Base-by-base conservation (phyloP, 331 rosid genomes). In the Spiraea crenata region DNA sequence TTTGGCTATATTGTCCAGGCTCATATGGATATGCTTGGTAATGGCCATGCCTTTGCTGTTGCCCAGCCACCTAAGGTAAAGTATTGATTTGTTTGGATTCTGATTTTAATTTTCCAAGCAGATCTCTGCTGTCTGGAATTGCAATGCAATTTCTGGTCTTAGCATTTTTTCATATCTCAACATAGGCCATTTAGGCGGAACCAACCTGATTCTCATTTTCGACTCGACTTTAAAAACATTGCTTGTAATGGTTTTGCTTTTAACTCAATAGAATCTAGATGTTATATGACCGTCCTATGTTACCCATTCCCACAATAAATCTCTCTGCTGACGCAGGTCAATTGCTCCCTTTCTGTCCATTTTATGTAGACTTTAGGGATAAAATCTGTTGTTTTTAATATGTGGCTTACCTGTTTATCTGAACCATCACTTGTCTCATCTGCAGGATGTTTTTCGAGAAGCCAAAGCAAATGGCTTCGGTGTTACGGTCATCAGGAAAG, bases 41-140 rank as follows among this genome's bases (percentile, higher is more conserved):
- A 82, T 62, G 99, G 99, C 67, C 77, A 77, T 7, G 91, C 95
- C 38, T 91, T 93, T 65, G 92, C 87, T 73, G 88, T 91, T 69
- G 88, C 99, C n/a, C 95, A 71, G 17, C 92, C 79, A 16, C 99
- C 99, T 31, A 93, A 89, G 95, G 97, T 91, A 82, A 54, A 51
- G 16, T 47, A 40, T 56, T 75, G 15, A 47, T 51, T 63, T 44
- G 45, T 61, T 51, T 44, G 59, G 25, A 55, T 40, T 16, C 46
- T 51, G 52, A n/a, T 48, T 25, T 37, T 60, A 62, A 57, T 37
- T 48, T 56, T 71, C 72, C 67, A 19, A 48, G 69, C 52, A 57
- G 61, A 46, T 70, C 54, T 44, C 64, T 41, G 34, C 54, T 66
- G 74, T 67, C 57, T 68, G 65, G 40, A 16, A 60, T 17, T 55